Percentiles rank a stretch among this genome's conserved stretches.
Evolutionary conservation across 352 stramenopile genomes (phyloP).

Genomic region (Phytophthora capsici): DNA sequence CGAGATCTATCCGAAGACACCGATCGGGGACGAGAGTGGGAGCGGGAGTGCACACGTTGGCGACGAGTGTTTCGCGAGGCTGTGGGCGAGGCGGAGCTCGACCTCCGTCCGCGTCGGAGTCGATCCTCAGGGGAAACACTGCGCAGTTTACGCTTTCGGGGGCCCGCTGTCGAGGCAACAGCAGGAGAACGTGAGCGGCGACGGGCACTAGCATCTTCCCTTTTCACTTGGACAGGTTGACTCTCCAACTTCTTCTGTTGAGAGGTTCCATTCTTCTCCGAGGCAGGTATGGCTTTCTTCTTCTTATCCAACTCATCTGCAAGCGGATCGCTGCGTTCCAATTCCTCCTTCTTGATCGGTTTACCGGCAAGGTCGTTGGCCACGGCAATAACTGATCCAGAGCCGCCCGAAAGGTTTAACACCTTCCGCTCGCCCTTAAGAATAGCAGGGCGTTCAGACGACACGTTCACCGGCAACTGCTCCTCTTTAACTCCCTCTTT

Average conservation of each 20-base stretch:
- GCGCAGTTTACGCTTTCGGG: constrained; percentile 35
- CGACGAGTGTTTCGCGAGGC: constrained; percentile 26
- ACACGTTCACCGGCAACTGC: constrained; percentile 14
- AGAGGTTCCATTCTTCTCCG: background rate
- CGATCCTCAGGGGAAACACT: constrained; percentile 20
- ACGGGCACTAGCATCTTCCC: constrained; percentile 3
- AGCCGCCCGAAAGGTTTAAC: constrained; percentile 33
- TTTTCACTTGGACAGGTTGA: constrained; percentile 18
- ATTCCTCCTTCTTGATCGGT: background rate
- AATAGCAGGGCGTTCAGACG: constrained; percentile 24
- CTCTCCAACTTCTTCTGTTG: constrained; percentile 16
- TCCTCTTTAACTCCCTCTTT: constrained; percentile 24
- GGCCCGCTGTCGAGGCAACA: background rate
- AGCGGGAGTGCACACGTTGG: constrained; percentile 35
- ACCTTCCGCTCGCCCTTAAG: constrained; percentile 43
- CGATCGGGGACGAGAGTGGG: constrained; percentile 28
- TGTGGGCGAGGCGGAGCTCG: constrained; percentile 21
- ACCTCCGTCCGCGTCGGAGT: constrained; percentile 33
- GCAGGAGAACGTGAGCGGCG: constrained; percentile 7
- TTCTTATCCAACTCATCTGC: background rate
- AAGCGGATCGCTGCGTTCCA: constrained; percentile 1
- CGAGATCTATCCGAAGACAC: constrained; percentile 29
- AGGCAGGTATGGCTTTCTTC: constrained; percentile 2
- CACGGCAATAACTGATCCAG: constrained; percentile 24
- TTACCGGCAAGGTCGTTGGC: constrained; percentile 4